Evolutionary conservation across 495 filamentous ascomycete genomes (phyloP), one percentile per base, ranked within the genome.

Genomic region (Penicillium longicatenatum): DNA sequence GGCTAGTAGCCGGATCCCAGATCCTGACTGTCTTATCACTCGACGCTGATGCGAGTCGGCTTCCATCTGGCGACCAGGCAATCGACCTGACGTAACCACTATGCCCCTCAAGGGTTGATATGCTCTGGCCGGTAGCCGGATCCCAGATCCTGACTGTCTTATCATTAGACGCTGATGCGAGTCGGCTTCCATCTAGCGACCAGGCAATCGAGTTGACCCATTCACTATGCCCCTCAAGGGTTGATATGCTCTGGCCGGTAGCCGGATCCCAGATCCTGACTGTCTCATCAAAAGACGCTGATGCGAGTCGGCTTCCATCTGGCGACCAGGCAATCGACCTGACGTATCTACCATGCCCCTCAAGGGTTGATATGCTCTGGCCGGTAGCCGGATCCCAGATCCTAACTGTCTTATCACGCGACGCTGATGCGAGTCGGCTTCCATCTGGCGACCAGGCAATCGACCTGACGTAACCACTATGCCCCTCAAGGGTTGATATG

Each of bases 181-280:
- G 55, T 55, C 26, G 46, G 52, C 58, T 60, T 60, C 58, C 37
- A 60, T 55, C 58, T 45, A 26, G 47, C 14, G 53, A 56, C 52
- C 41, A 61, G 52, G 35, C 14, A 39, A 39, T 39, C 16, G 11
- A 39, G n/a, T 30, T 0, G 29, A 39, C 35, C 11, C 3, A 39
- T 1, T n/a, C 16, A 6, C 12, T 2, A 39, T 39, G 35, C 16
- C 35, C 35, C 14, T 1, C 26, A 5, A 49, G 24, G n/a, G 29
- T 49, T 7, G 46, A 49, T 49, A 49, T n/a, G 17, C 49, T 35
- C 31, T 51, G 49, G 30, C 49, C 30, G n/a, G 49, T 51, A 10
- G 17, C 30, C 2, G 17, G 30, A 51, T 51, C 30, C 49, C 49
- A 51, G 9, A 51, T 51, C 30, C 30, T 20, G 49, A 51, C n/a